A percentile compares a stretch with the other conserved stretches of the same genome.
phyloP scores from a whole-genome alignment of 1,139 yeast genomes.

The Wickerhamomyces sp. region DNA sequence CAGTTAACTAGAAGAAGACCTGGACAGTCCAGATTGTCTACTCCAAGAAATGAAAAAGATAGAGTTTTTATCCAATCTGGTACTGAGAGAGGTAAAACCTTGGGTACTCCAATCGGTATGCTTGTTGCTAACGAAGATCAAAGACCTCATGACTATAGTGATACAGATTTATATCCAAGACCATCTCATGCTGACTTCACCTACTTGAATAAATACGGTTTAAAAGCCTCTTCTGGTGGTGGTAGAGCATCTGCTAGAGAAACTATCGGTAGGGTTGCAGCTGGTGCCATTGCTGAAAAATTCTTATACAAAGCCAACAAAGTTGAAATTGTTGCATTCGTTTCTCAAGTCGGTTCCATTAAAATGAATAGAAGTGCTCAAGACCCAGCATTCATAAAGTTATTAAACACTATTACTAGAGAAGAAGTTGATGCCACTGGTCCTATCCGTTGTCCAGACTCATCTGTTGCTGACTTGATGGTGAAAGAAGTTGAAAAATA shows the following conservation, averaged over 20 bases:
- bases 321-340: conserved; percentile 96
- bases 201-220: conserved; percentile 83
- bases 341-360: conserved; percentile 79
- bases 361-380: conserved; percentile 71
- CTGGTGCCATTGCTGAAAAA: conserved; percentile 97
- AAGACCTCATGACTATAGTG: conserved; percentile 92
- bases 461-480: conserved; percentile 69
- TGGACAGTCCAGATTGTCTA: conserved; percentile 87
- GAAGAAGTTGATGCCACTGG: conserved; percentile 84
- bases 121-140: conserved; percentile 90
- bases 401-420: conserved; percentile 74
- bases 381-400: conserved; percentile 57
- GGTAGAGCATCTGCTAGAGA: conserved; percentile 97
- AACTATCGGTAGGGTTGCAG: conserved; percentile 97
- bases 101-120: conserved; percentile 97
- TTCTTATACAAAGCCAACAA: conserved; percentile 68
- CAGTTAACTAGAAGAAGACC: conserved; percentile 97
- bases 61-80: conserved; percentile 91
- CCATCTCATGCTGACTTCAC: conserved; percentile 98
- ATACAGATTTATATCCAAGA: conserved; percentile 92
- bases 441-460: conserved; percentile 92
- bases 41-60: conserved; percentile 96
- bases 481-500: conserved; percentile 80
- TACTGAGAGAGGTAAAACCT: conserved; percentile 82
- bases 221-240: conserved; percentile 93